A percentile compares a stretch with the other conserved stretches of the same genome.
These are phyloP conservation scores for Chlamydomonas reinhardtii DNA, from an alignment of 163 green algal species.

Conservation along the genomic window DNA sequence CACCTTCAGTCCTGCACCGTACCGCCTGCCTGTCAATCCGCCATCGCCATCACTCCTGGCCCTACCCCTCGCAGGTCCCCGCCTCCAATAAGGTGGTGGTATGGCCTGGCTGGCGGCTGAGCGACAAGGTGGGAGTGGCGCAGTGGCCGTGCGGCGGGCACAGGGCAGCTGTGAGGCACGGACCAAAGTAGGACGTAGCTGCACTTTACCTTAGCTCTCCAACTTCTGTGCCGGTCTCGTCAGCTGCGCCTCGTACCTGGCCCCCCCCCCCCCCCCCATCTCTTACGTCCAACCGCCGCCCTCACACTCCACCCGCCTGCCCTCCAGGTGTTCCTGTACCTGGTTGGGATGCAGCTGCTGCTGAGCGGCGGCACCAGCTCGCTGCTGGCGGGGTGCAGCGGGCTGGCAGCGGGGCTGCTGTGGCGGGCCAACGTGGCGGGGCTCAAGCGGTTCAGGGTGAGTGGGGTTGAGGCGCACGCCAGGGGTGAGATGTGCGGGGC, in stretches of 20 bases:
- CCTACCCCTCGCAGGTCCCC: conserved; percentile 64
- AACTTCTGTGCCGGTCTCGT: no score
- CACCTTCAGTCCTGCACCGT: no score
- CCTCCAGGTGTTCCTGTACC: conserved; percentile 62
- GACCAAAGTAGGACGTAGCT: no score
- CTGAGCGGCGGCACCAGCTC: conserved; percentile 37
- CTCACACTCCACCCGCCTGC: background rate
- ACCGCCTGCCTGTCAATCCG: no score
- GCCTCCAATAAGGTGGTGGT: conserved; percentile 68
- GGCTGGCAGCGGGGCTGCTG: conserved; percentile 62
- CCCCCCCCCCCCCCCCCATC: no score
- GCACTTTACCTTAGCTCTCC: no score
- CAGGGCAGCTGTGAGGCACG: no score
- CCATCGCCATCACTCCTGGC: background rate
- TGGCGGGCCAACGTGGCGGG: conserved; percentile 67
- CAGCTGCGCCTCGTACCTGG: no score
- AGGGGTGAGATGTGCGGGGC: no score
- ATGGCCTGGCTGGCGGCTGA: conserved; percentile 66
- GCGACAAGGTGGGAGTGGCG: conserved; percentile 70
- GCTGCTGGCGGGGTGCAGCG: conserved; percentile 37
- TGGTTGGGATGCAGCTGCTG: conserved; percentile 60
- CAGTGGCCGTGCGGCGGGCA: no score
- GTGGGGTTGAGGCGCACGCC: background rate
- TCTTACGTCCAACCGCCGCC: no score
- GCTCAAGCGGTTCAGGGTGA: conserved; percentile 57